Evolutionary conservation across 2,329 filamentous ascomycete species (phyloP).

Genomic region (Conoideocrella luteorostrata): DNA sequence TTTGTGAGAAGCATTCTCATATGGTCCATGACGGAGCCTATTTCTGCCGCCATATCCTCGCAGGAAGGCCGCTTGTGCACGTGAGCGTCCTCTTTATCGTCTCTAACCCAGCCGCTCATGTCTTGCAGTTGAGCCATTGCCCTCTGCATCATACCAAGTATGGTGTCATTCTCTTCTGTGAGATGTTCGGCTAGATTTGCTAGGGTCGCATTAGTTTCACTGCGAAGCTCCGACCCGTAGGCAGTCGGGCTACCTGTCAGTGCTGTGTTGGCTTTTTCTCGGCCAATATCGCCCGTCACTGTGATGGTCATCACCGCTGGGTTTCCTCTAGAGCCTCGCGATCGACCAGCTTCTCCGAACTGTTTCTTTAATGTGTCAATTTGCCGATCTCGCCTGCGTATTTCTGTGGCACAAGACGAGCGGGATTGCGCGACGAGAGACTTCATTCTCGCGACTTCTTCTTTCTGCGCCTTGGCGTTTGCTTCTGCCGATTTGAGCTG

Average conservation of each 20-base stretch:
- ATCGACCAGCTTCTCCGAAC: constrained; percentile 63
- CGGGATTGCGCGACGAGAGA: constrained; percentile 75
- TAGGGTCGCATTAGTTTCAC: constrained; percentile 87
- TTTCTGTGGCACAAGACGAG: constrained; percentile 80
- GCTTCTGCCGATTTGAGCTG: constrained; percentile 70
- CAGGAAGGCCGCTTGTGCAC: constrained; percentile 32
- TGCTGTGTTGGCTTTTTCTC: constrained; percentile 35
- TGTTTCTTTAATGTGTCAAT: constrained; percentile 86
- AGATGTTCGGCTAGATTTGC: constrained; percentile 76
- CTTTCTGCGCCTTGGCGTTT: constrained; percentile 68
- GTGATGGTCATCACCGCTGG: constrained; percentile 50
- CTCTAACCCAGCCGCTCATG: constrained; percentile 52
- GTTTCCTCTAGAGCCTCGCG: constrained; percentile 49
- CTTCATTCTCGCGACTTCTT: constrained; percentile 76
- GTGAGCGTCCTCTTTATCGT: constrained; percentile 24
- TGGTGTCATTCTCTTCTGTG: constrained; percentile 84
- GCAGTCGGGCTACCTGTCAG: constrained; percentile 17
- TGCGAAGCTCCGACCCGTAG: constrained; percentile 62
- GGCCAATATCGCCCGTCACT: constrained; percentile 47
- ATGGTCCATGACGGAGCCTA: constrained; percentile 73
- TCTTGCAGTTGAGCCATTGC: constrained; percentile 67
- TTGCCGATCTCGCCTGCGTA: constrained; percentile 83
- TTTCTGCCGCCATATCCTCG: constrained; percentile 65
- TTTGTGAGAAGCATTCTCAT: constrained; percentile 83
- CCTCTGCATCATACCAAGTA: constrained; percentile 65